Conservation (phyloP, 106 monocot genomes). For the Gastrodia elata region DNA sequence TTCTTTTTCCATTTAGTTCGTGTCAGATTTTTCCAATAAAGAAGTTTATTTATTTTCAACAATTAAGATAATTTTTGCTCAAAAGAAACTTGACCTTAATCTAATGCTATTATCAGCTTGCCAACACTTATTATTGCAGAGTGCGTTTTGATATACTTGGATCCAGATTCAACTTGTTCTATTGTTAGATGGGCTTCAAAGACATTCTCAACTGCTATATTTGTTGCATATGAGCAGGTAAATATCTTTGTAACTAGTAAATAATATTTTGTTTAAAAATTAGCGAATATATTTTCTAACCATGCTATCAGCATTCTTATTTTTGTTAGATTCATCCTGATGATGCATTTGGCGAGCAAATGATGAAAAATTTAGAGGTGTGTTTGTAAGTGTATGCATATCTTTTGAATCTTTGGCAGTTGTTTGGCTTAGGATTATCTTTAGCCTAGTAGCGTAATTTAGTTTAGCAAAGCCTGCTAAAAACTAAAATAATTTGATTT, state of each 20-base stretch:
- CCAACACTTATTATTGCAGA: slow-evolving; percentile 99
- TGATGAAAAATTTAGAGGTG: slow-evolving; percentile 97
- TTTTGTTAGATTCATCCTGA: slow-evolving; percentile 73
- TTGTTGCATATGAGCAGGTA: slow-evolving; percentile 97
- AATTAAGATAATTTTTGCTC: background rate
- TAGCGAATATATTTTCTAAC: background rate
- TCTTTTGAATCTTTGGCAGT: background rate
- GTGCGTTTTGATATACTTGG: slow-evolving; percentile 95
- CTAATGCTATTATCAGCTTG: slow-evolving; percentile 76
- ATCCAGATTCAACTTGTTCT: slow-evolving; percentile 57
- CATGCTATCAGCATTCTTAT: slow-evolving; percentile 1
- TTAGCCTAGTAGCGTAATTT: too few species aligned
- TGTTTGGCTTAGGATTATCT: too few species aligned
- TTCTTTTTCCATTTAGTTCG: background rate
- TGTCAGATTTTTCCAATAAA: background rate
- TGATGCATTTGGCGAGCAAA: slow-evolving; percentile 98
- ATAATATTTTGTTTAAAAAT: slow-evolving; percentile 1
- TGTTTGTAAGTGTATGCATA: background rate
- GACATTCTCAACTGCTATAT: slow-evolving; percentile 71
- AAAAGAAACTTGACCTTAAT: slow-evolving; percentile 22
- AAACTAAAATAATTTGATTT: too few species aligned
- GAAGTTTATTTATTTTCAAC: background rate
- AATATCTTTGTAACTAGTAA: background rate
- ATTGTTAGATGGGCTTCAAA: slow-evolving; percentile 76
- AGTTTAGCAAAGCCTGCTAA: too few species aligned